These are phyloP conservation scores for Pouteria glomerata DNA, from an alignment of 148 eudicot species.

Conservation along the genomic window DNA sequence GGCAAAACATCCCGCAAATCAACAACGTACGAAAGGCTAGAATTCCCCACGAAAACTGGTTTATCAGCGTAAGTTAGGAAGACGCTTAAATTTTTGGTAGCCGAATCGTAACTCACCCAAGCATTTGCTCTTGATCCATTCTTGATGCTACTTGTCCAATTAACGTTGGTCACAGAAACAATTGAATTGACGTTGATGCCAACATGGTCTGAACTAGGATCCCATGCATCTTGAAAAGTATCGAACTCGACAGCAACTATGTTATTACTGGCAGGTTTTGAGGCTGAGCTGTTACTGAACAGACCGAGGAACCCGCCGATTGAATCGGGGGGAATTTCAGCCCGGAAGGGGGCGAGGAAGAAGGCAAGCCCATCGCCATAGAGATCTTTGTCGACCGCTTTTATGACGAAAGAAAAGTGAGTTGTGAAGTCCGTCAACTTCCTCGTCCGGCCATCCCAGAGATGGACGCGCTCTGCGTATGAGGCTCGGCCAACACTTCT, in stretches of 20 bases:
- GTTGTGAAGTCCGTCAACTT: constrained; percentile 35
- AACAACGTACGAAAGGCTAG: constrained; percentile 25
- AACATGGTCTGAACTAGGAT: constrained; percentile 37
- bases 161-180: constrained; percentile 15
- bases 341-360: constrained; percentile 21
- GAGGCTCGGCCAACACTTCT: constrained; percentile 31
- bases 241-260: constrained; percentile 50
- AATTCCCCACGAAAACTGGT: constrained; percentile 20
- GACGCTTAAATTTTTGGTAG: constrained; percentile 28
- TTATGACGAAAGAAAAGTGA: constrained; percentile 37
- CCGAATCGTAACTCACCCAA: constrained; percentile 40
- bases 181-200: constrained; percentile 46
- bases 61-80: constrained; percentile 23
- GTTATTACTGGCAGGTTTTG: neutral
- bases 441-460: constrained; percentile 26
- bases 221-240: constrained; percentile 23
- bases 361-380: constrained; percentile 44
- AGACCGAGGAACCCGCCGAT: constrained; percentile 31
- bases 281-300: neutral
- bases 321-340: constrained; percentile 21
- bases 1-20: constrained; percentile 33
- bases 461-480: constrained; percentile 16
- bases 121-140: constrained; percentile 22
- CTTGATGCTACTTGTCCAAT: constrained; percentile 22
- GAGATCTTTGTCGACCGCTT: neutral